These are phyloP conservation scores for Quercus gilva DNA, from an alignment of 306 rosid species.

Conservation along the genomic window DNA sequence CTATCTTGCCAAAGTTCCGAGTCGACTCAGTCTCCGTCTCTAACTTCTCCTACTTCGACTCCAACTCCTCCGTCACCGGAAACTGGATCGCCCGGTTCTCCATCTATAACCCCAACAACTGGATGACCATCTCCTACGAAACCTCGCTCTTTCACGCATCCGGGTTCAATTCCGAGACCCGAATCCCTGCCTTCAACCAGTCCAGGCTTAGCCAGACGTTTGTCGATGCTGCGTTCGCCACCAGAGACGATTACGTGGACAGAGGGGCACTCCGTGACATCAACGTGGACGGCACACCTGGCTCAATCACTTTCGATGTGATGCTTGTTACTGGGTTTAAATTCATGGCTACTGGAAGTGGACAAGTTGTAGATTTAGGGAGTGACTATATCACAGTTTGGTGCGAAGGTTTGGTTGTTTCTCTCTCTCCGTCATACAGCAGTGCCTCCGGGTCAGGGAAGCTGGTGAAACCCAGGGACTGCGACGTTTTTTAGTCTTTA, in stretches of 20 bases:
- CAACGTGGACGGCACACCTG: constrained; percentile 26
- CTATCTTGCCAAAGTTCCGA: constrained; percentile 55
- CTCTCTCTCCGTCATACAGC: constrained; percentile 29
- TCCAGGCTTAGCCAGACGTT: constrained; percentile 29
- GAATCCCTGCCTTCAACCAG: constrained; percentile 53
- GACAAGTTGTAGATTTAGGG: too few species aligned
- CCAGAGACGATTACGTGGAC: constrained; percentile 13
- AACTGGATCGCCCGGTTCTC: constrained; percentile 48
- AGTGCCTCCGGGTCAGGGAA: constrained; percentile 36
- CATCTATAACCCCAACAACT: constrained; percentile 65
- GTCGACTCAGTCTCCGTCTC: constrained; percentile 50
- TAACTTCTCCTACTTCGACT: constrained; percentile 34
- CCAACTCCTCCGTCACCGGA: constrained; percentile 49
- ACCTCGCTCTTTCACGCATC: constrained; percentile 31
- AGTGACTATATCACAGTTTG: constrained; percentile 18
- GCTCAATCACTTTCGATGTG: constrained; percentile 49
- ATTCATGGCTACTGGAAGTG: constrained; percentile 51
- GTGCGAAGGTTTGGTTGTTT: constrained; percentile 46
- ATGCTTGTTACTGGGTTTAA: constrained; percentile 45
- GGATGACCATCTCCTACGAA: constrained; percentile 58
- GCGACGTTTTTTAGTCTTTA: constrained; percentile 43
- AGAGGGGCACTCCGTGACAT: constrained; percentile 10
- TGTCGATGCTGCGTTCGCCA: constrained; percentile 19
- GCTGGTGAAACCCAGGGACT: constrained; percentile 37
- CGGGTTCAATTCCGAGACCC: constrained; percentile 27